Base-by-base conservation (phyloP, 495 filamentous ascomycete species). In the Elasticomyces elasticus region DNA sequence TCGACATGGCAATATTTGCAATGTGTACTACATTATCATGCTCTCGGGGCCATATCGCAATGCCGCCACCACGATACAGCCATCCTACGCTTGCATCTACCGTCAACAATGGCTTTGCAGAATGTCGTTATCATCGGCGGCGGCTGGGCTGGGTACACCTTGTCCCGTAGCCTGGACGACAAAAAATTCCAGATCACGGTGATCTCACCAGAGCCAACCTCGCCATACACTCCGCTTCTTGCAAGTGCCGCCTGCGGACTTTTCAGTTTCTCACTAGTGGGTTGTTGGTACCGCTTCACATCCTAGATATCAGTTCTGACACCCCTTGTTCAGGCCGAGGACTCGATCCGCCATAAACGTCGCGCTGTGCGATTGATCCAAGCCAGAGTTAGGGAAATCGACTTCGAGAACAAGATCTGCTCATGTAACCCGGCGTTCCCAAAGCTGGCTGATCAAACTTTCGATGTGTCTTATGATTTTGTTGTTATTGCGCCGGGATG, bases 161-260 rank as follows among this genome's bases (percentile, higher is more conserved):
- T 51, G 19, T 31, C 49, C 10, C 49, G 38, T 26, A 51, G 40
- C 30, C 7, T 33, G 7, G 30, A 33, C 30, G 30, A 33, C 30
- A 33, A 51, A 37, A 9, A 33, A 15, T 33, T 33, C 30, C 7
- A 33, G 7, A 35, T 54, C 20, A 33, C 25, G 1, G 52, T 54
- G 5, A 54, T 54, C 26, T 53, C 51, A 5, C 51, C 51, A 2
- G 42, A 43, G 19, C 33, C 37, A 7, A 53, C 51, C 10, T 30
- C 43, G 12, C 52, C 42, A 37, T 54, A 54, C 20, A 47, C 52
- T 1, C 52, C 52, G 12, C 20, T 54, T 2, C 52, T 54, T 5
- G 52, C 52, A 3, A 54, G 52, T 11, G 52, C 52, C 19, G 52
- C 52, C 20, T 54, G 52, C 42, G 52, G 53, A 2, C 24, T 54